phyloP scores from a whole-genome alignment of 495 filamentous ascomycete genomes.

The Penicillium dipodomyicola region DNA sequence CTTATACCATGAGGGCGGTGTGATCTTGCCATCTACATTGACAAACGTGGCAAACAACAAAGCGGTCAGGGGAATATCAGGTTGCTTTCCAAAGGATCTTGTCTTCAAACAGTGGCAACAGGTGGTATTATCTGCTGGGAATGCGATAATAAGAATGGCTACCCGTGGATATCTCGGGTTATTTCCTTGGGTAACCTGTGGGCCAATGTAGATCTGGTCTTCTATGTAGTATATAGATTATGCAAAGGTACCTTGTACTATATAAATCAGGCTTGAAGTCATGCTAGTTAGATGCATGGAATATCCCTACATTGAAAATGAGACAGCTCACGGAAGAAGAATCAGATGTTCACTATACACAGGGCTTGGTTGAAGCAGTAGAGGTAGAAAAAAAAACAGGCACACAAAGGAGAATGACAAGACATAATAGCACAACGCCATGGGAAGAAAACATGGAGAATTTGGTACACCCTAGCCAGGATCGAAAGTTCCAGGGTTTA shows the following conservation, averaged over 20 bases:
- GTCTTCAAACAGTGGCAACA: too few relatives aligned
- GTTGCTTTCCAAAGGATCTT: too few relatives aligned
- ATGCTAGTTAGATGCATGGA: neutral
- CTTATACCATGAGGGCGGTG: neutral
- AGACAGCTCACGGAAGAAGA: conserved; percentile 15
- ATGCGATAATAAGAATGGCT: too few relatives aligned
- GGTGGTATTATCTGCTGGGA: too few relatives aligned
- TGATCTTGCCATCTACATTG: neutral
- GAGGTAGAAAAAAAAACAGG: conserved; percentile 16
- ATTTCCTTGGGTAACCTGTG: too few relatives aligned
- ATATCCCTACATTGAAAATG: neutral
- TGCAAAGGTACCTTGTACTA: neutral
- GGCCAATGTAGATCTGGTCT: too few relatives aligned
- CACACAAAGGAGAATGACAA: conserved; percentile 29
- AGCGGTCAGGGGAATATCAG: too few relatives aligned
- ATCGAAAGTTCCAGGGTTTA: conserved; percentile 22
- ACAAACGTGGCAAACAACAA: neutral
- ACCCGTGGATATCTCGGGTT: too few relatives aligned
- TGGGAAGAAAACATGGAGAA: conserved; percentile 32
- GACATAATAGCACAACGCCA: conserved; percentile 38
- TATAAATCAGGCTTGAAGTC: neutral
- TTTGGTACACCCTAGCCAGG: conserved; percentile 30
- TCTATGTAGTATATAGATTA: neutral
- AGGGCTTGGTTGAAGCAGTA: conserved; percentile 29
- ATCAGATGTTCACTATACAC: conserved; percentile 36